Evolutionary conservation across 2,329 filamentous ascomycete species (phyloP).

Genomic region (Colletotrichum musae): DNA sequence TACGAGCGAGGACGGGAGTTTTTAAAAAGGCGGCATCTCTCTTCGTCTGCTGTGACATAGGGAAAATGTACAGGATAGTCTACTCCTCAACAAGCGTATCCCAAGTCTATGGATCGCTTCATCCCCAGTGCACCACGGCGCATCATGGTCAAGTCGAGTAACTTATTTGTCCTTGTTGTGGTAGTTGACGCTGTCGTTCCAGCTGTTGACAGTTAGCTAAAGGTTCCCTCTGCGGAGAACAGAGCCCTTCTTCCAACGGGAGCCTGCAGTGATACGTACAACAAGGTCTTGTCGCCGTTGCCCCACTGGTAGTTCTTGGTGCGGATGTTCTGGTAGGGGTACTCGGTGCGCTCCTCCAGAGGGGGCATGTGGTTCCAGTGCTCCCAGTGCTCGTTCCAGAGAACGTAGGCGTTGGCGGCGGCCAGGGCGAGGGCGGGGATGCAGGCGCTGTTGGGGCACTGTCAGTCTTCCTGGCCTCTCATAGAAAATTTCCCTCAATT

Average conservation of each 20-base stretch:
- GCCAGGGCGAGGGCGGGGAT: conserved; percentile 81
- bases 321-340: conserved; percentile 98
- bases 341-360: conserved; percentile 91
- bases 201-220: conserved; percentile 68
- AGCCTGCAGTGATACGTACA: conserved; percentile 64
- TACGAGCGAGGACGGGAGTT: background rate
- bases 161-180: conserved; percentile 87
- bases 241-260: too few relatives aligned
- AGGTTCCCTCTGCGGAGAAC: too few relatives aligned
- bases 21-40: conserved; percentile 32
- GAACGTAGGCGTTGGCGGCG: conserved; percentile 85
- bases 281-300: conserved; percentile 90
- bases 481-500: background rate
- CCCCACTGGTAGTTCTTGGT: conserved; percentile 97
- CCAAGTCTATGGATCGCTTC: conserved; percentile 39
- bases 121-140: conserved; percentile 10
- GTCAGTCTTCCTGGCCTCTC: conserved; percentile 12
- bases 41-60: conserved; percentile 38
- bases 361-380: conserved; percentile 90
- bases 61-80: conserved; percentile 48
- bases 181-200: conserved; percentile 96
- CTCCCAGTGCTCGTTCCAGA: conserved; percentile 98
- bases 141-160: conserved; percentile 41
- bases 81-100: conserved; percentile 34
- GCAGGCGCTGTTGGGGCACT: conserved; percentile 72